Evolutionary conservation across 805 yeast genomes (phyloP).

Genomic region (Ascoidea asiatica): DNA sequence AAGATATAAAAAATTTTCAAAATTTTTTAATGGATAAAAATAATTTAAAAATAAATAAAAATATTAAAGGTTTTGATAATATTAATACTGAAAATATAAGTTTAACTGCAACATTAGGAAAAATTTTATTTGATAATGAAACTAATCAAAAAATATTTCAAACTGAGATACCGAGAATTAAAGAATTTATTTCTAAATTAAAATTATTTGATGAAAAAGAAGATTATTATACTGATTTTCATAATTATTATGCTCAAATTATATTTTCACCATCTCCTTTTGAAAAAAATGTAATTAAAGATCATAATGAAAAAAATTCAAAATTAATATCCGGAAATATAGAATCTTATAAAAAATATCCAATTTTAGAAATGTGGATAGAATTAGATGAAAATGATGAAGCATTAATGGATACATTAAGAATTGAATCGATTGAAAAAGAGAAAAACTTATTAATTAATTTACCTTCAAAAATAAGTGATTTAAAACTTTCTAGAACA

Average conservation of each 20-base stretch:
- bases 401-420: slow-evolving; percentile 24
- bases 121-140: slow-evolving; percentile 18
- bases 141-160: slow-evolving; percentile 17
- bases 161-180: slow-evolving; percentile 20
- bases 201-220: slow-evolving; percentile 13
- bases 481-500: slow-evolving; percentile 28
- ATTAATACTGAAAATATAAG: slow-evolving; percentile 18
- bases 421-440: slow-evolving; percentile 28
- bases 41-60: background rate
- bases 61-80: background rate
- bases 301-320: slow-evolving; percentile 5
- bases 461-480: slow-evolving; percentile 25
- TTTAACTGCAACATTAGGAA: slow-evolving; percentile 27
- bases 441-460: slow-evolving; percentile 27
- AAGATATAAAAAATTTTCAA: slow-evolving; percentile 1
- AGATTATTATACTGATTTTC: slow-evolving; percentile 15
- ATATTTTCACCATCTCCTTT: slow-evolving; percentile 28
- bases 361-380: slow-evolving; percentile 40
- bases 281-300: slow-evolving; percentile 4
- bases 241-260: slow-evolving; percentile 23
- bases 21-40: background rate
- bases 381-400: slow-evolving; percentile 20
- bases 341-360: slow-evolving; percentile 20
- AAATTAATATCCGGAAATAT: slow-evolving; percentile 1
- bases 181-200: slow-evolving; percentile 20